Conservation (phyloP, 768 basidiomycete genomes). For the Mycena pura region DNA sequence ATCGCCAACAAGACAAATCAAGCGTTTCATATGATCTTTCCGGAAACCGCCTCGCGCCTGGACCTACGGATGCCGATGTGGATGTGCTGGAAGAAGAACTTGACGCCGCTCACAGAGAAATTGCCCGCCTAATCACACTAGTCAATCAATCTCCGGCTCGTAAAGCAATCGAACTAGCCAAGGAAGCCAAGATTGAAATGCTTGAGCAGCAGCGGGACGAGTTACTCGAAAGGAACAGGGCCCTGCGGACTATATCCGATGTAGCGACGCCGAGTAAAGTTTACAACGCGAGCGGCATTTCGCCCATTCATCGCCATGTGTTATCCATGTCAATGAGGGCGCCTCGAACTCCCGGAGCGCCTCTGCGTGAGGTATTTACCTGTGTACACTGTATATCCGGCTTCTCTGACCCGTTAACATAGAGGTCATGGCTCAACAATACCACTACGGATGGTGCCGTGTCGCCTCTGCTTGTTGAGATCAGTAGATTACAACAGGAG, state of each 20-base stretch:
- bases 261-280: constrained; percentile 64
- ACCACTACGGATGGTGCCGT: constrained; percentile 62
- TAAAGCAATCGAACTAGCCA: constrained; percentile 79
- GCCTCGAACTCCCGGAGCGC: constrained; percentile 81
- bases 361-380: constrained; percentile 74
- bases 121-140: constrained; percentile 69
- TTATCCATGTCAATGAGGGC: constrained; percentile 70
- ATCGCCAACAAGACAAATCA: constrained; percentile 45
- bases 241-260: constrained; percentile 59
- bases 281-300: constrained; percentile 64
- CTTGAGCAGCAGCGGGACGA: constrained; percentile 82
- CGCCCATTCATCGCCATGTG: constrained; percentile 79
- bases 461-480: constrained; percentile 73
- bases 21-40: constrained; percentile 35
- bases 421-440: constrained; percentile 79
- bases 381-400: background rate
- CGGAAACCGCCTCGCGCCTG: constrained; percentile 35
- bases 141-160: constrained; percentile 77
- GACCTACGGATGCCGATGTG: constrained; percentile 58
- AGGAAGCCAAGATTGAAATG: constrained; percentile 76
- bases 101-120: constrained; percentile 77
- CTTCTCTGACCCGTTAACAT: constrained; percentile 6
- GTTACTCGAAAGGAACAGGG: constrained; percentile 71
- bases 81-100: constrained; percentile 78
- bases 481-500: constrained; percentile 74